Evolutionary conservation across 192 early-diverging fungal genomes (phyloP), one percentile per base, ranked within the genome.

Genomic region (Entomortierella lignicola): DNA sequence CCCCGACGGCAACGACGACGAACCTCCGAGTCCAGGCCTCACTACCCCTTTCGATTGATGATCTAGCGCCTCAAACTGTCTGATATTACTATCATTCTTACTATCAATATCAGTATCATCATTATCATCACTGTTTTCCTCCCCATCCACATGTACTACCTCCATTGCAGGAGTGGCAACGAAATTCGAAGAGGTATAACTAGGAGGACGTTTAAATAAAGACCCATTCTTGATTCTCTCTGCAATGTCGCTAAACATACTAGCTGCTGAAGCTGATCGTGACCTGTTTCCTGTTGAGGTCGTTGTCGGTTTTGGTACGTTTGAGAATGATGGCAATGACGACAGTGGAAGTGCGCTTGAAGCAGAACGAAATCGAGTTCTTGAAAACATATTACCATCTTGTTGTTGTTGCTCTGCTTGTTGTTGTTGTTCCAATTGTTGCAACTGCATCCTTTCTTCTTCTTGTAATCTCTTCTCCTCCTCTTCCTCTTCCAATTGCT

Each of bases 161-260:
- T n/a, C n/a, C n/a, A n/a, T n/a, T n/a, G n/a, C n/a, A n/a, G n/a
- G n/a, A n/a, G n/a, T n/a, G n/a, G n/a, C n/a, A n/a, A n/a, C n/a
- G n/a, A n/a, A n/a, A n/a, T n/a, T n/a, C n/a, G n/a, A n/a, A 2
- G 55, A 32, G 20, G 43, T 52, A 11, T 34, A 30, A 32, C 13
- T 48, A 32, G 61, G 4, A 37, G 61, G 7, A 20, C 66, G 66
- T 20, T 61, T 31, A 25, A 77, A 77, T 11, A 77, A 25, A 6
- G 66, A 26, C 10, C 73, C 73, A 17, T 62, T 53, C 61, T 69
- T 77, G 59, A 77, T 68, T 41, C 66, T 30, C 48, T 77, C 73
- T 43, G 73, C 73, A 44, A 77, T 64, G 8, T 77, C 73, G 30
- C 73, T 55, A 53, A 77, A 63, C 66, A 68, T 68, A 32, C 73